Base-by-base conservation (phyloP, 2,329 filamentous ascomycete species). In the Magnaporthales sp. region DNA sequence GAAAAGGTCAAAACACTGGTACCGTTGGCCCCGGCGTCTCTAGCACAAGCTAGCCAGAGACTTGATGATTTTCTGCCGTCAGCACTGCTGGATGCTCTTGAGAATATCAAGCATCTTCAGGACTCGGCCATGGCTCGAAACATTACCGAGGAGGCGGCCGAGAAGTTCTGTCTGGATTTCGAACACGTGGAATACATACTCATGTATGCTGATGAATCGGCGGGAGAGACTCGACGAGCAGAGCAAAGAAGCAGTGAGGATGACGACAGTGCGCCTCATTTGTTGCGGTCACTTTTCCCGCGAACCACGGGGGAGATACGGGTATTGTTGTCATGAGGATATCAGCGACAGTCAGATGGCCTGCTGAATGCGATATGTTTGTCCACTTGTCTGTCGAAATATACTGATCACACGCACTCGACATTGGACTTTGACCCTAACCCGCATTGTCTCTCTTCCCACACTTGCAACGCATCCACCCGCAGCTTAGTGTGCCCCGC, bases 11-110 rank as follows among this genome's bases (percentile, higher is more conserved):
- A 80, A 1, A 73, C 74, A 0, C 80, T 90, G 1, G 80, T 83
- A 0, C 77, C 83, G 4, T 86, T 92, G 73, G 84, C 88, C 67
- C 83, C 86, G 0, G 78, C 83, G 5, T 77, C 83, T 0, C 80
- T 98, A n/a, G 78, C 84, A 1, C 79, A 82, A 64, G 88, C 89
- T 2, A 91, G 91, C 72, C 91, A 93, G 72, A 85, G 84, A 56
- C 82, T 99, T 7, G 95, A 99, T 73, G 89, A 92, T 68, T 99
- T 98, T 78, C 81, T 99, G 27, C 93, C 95, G 0, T 96, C 92
- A 1, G 95, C 94, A 2, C 83, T 97, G 31, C 94, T 97, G 82
- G 95, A 99, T 75, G 93, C 93, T 2, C 88, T 91, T 71, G 91
- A 95, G 64, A 91, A 92, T 68, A 77, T 98, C 29, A 89, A 89